Evolutionary conservation across 225 moss, liverwort and hornwort genomes (phyloP).

Genomic region (Antitrichia curtipendula): DNA sequence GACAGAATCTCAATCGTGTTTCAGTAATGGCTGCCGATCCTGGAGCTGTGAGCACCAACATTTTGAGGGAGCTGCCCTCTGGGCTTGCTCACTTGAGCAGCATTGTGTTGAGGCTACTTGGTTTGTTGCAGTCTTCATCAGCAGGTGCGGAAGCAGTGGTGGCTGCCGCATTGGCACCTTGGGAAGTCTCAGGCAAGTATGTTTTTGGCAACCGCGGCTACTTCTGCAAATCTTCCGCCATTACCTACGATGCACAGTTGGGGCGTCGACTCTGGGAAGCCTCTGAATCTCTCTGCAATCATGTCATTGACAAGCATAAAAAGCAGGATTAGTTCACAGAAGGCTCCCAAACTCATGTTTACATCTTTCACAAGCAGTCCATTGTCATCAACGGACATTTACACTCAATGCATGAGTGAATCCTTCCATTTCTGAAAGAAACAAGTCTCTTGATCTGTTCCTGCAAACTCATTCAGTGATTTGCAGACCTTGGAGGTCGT

Average conservation of each 20-base stretch:
- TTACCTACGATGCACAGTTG: slow-evolving; percentile 42
- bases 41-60: slow-evolving; percentile 56
- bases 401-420: not conserved
- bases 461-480: not conserved
- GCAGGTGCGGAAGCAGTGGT: slow-evolving; percentile 19
- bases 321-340: not conserved
- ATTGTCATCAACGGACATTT: not conserved
- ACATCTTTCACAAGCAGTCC: not conserved
- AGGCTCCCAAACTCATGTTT: not conserved
- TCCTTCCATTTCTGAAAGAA: not conserved
- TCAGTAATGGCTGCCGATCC: slow-evolving; percentile 69
- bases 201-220: slow-evolving; percentile 55
- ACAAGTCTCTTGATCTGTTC: not conserved
- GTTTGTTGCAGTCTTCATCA: slow-evolving; percentile 41
- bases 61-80: slow-evolving; percentile 58
- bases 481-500: not conserved
- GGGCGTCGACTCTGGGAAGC: slow-evolving; percentile 39
- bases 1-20: slow-evolving; percentile 1
- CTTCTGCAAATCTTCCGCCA: slow-evolving; percentile 39
- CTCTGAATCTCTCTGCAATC: not conserved
- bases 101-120: slow-evolving; percentile 10
- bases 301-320: not conserved
- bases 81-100: slow-evolving; percentile 36
- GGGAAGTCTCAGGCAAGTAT: slow-evolving; percentile 62
- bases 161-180: slow-evolving; percentile 63